Base-by-base conservation (phyloP, 768 basidiomycete genomes). In the Ephemerocybe angulata region DNA sequence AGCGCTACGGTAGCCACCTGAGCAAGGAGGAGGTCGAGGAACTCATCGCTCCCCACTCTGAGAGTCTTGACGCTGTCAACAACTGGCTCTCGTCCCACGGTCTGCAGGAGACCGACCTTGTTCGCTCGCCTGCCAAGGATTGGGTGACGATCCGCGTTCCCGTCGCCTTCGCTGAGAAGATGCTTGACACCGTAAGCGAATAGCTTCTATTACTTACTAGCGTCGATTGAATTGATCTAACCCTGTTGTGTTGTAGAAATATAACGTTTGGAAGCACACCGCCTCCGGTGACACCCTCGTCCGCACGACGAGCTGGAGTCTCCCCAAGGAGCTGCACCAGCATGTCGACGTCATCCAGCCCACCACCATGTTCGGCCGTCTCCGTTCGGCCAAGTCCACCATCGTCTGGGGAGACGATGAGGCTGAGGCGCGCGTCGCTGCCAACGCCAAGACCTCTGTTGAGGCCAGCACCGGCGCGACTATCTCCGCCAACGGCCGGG, bases 281-380 rank as follows among this genome's bases (percentile, higher is more conserved):
- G 68, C 70, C 19, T 77, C 72, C 48, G 85, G 81, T 2, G 81
- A 84, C 25, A 65, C 73, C 17, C 65, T 87, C 35, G 71, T 88
- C 56, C 80, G 88, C 52, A 86, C 88, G 19, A 84, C 82, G 3
- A 73, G 72, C 57, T 90, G 88, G 70, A 84, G 82, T 60, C 76
- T 90, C 17, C 88, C 88, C 0, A 73, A 74, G 44, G 57, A 77
- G 54, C 67, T 89, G 46, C 76, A 83, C 59, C 68, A 72, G 3
- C 85, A 88, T 62, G 65, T 89, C 53, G 86, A 88, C 33, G 67
- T 88, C 22, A 72, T 90, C 27, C 86, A 88, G 57, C 88, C 88
- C 0, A 89, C 88, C 2, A 89, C 86, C 1, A 77, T 82, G 65
- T 90, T 89, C 61, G 71, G 76, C 41, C 76, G 76, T 54, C 67